Evolutionary conservation across 2,329 filamentous ascomycete genomes (phyloP).

Genomic region (Botrytis tulipae): DNA sequence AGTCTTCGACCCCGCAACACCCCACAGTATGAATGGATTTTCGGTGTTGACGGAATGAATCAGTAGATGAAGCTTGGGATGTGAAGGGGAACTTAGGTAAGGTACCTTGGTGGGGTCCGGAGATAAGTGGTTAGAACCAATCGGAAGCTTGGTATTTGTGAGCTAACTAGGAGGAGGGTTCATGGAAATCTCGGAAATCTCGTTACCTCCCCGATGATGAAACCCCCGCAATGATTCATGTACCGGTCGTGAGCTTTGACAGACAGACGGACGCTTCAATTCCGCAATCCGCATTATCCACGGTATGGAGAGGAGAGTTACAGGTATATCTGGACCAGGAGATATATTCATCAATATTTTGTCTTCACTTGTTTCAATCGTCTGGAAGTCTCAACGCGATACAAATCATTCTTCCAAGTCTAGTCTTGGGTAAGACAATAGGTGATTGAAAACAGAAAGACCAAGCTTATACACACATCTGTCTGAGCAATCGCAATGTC

Average conservation of each 20-base stretch:
- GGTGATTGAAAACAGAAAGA: background rate
- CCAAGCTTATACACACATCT: background rate
- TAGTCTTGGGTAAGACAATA: background rate
- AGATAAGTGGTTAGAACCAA: background rate
- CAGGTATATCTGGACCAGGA: background rate
- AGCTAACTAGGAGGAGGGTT: background rate
- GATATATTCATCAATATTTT: background rate
- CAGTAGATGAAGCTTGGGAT: background rate
- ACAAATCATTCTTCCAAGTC: background rate
- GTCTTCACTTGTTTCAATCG: background rate
- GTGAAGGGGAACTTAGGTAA: background rate
- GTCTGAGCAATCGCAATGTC: background rate
- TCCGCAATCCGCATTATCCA: background rate
- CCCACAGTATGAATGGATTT: background rate
- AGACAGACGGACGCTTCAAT: background rate
- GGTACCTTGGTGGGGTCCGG: background rate
- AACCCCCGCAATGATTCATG: background rate
- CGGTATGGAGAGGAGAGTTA: background rate
- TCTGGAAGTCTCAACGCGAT: background rate
- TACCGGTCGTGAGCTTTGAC: too few species aligned
- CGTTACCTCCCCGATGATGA: conserved; percentile 8
- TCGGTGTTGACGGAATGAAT: background rate
- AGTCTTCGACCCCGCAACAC: background rate
- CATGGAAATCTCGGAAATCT: background rate
- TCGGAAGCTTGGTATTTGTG: background rate